Percentiles rank a stretch among this genome's conserved stretches.
Conservation (phyloP, 208 protist genomes). For the Trypanosomatidae sp. region DNA sequence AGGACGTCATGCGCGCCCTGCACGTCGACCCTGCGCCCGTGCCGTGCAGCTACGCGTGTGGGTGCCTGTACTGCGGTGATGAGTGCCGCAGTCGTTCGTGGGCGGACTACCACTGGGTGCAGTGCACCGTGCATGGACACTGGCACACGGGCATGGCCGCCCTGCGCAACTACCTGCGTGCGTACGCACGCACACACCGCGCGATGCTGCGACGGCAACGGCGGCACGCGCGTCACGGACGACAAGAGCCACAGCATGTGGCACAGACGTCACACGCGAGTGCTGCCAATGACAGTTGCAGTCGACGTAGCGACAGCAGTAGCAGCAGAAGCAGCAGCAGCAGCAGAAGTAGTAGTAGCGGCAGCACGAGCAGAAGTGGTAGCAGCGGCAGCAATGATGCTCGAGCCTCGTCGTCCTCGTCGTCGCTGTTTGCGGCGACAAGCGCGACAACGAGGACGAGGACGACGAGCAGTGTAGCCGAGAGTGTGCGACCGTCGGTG, state of each 20-base stretch:
- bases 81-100: slow-evolving; percentile 49
- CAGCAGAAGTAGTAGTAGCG: not conserved
- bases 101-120: slow-evolving; percentile 62
- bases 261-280: not conserved
- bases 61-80: slow-evolving; percentile 49
- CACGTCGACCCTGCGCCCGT: slow-evolving; percentile 17
- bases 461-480: not conserved
- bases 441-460: not conserved
- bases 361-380: no score
- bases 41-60: slow-evolving; percentile 38
- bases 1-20: slow-evolving; percentile 17
- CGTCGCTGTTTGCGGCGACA: no score
- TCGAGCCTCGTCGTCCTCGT: no score
- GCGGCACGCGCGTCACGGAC: slow-evolving; percentile 6
- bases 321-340: no score
- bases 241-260: slow-evolving; percentile 9
- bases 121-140: slow-evolving; percentile 41
- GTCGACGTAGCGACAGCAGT: not conserved
- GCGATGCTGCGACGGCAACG: not conserved
- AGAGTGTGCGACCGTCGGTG: not conserved
- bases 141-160: slow-evolving; percentile 28
- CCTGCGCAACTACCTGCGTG: slow-evolving; percentile 13
- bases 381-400: not conserved
- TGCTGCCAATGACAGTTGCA: not conserved
- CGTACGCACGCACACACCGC: slow-evolving; percentile 3